These are phyloP conservation scores for Cryptococcus hybrid DNA, from an alignment of 1,284 basidiomycete species.

Conservation along the genomic window DNA sequence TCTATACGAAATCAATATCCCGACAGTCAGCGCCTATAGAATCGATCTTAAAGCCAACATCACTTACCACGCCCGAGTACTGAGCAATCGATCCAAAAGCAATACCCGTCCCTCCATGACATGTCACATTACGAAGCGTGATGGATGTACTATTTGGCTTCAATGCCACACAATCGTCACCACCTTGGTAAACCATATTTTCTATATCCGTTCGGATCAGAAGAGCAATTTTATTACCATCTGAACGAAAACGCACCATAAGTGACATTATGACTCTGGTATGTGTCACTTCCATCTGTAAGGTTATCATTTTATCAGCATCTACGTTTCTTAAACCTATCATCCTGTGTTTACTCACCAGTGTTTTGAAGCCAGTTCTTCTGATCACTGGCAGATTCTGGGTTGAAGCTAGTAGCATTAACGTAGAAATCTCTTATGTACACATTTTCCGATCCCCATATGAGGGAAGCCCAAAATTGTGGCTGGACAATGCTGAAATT, in stretches of 20 bases:
- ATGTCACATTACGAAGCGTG: slow-evolving; percentile 56
- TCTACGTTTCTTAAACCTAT: neutral
- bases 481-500: slow-evolving; percentile 61
- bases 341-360: neutral
- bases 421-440: slow-evolving; percentile 53
- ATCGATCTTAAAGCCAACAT: neutral
- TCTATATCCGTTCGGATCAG: slow-evolving; percentile 4
- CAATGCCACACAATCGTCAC: slow-evolving; percentile 67
- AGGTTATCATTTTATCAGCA: neutral
- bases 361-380: slow-evolving; percentile 59
- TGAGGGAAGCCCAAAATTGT: slow-evolving; percentile 65
- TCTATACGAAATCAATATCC: slow-evolving; percentile 26
- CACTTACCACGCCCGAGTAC: slow-evolving; percentile 56
- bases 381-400: slow-evolving; percentile 27
- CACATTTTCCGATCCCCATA: slow-evolving; percentile 58
- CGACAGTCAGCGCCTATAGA: neutral
- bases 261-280: slow-evolving; percentile 57
- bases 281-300: slow-evolving; percentile 55
- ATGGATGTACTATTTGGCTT: slow-evolving; percentile 64
- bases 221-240: neutral
- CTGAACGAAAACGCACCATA: slow-evolving; percentile 34
- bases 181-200: slow-evolving; percentile 44
- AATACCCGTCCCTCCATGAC: slow-evolving; percentile 63
- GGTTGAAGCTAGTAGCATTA: slow-evolving; percentile 63
- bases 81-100: slow-evolving; percentile 65